These are phyloP conservation scores for Teratosphaeria nubilosa DNA, from an alignment of 2,329 filamentous ascomycete genomes.

Conservation along the genomic window DNA sequence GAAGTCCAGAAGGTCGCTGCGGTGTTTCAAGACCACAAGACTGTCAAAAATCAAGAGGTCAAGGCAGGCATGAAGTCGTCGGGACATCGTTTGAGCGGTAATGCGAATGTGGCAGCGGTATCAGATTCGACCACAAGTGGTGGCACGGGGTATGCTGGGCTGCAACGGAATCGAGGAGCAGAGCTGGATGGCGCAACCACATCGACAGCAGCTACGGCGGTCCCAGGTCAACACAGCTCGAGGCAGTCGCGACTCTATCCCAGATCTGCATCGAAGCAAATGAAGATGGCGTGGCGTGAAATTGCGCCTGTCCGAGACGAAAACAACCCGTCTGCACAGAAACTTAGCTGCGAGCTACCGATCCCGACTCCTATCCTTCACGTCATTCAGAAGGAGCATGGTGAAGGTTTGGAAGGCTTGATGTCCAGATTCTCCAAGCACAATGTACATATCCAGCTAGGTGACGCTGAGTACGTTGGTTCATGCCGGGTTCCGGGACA, in stretches of 20 bases:
- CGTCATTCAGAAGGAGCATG: not conserved
- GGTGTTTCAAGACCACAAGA: not conserved
- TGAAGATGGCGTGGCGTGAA: too few relatives aligned
- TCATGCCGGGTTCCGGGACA: not conserved
- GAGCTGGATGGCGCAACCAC: too few relatives aligned
- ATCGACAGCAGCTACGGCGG: too few relatives aligned
- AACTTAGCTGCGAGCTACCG: not conserved
- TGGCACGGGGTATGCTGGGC: too few relatives aligned
- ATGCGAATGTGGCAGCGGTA: not conserved
- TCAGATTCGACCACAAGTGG: not conserved
- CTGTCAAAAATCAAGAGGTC: not conserved
- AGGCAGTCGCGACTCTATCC: too few relatives aligned
- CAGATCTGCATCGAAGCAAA: too few relatives aligned
- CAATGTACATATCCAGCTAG: not conserved
- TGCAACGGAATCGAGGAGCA: too few relatives aligned
- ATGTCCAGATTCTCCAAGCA: not conserved
- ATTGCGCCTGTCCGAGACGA: too few relatives aligned
- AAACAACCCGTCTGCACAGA: not conserved
- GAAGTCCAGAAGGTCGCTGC: slow-evolving; percentile 2
- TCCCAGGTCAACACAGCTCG: too few relatives aligned
- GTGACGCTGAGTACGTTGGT: not conserved
- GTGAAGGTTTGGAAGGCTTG: not conserved
- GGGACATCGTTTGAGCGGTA: not conserved
- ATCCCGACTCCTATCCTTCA: not conserved
- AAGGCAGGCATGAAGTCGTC: not conserved